Conservation (phyloP, 306 rosid genomes). For the Glycine tomentella region DNA sequence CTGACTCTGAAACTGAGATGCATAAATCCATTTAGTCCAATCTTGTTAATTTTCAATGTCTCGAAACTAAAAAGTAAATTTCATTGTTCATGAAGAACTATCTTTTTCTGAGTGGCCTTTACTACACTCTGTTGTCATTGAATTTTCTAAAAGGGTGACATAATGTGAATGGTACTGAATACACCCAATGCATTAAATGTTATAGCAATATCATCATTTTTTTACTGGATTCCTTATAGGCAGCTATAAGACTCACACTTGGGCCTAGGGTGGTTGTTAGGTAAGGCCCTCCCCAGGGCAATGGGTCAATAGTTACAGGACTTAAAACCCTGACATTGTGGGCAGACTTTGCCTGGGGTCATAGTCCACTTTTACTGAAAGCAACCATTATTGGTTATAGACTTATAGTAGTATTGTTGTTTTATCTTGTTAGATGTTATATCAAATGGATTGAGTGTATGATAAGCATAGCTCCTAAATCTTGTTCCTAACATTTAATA, state of each 20-base stretch:
- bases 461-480: not conserved
- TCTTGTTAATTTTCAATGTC: conserved; percentile 25
- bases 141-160: not conserved
- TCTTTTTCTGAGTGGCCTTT: conserved; percentile 22
- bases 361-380: not conserved
- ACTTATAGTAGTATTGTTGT: not conserved
- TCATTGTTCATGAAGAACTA: conserved; percentile 26
- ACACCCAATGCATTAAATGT: conserved; percentile 14
- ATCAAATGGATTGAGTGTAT: conserved; percentile 13
- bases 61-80: conserved; percentile 30
- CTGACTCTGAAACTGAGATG: conserved; percentile 12
- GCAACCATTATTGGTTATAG: not conserved
- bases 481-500: conserved; percentile 48
- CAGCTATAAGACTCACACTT: not conserved
- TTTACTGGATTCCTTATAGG: not conserved
- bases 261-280: not conserved
- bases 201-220: conserved; percentile 2
- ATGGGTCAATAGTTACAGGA: not conserved
- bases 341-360: conserved; percentile 13
- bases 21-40: conserved; percentile 8
- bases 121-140: conserved; percentile 30
- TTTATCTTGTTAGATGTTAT: conserved; percentile 21
- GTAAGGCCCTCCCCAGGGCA: not conserved
- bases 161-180: conserved; percentile 24
- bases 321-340: not conserved